These are phyloP conservation scores for Margaritispora aquatica DNA, from an alignment of 495 filamentous ascomycete genomes.

Conservation along the genomic window DNA sequence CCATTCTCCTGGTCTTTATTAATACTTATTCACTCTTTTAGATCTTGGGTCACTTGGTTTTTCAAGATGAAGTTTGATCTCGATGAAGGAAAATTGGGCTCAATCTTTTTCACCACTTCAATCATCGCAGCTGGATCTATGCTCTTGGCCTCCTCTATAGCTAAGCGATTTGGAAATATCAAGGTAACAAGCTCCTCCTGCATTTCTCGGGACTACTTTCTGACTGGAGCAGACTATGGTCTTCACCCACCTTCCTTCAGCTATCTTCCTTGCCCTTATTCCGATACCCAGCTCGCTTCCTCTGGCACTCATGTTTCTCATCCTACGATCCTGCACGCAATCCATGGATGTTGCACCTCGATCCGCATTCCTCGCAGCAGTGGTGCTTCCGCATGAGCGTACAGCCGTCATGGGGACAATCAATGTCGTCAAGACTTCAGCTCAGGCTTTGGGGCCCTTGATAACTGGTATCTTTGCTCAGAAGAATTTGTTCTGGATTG, in stretches of 20 bases:
- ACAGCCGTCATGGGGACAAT: conserved; percentile 73
- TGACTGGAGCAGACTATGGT: conserved; percentile 60
- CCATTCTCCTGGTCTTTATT: neutral
- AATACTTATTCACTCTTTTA: conserved; percentile 9
- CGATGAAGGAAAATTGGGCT: conserved; percentile 60
- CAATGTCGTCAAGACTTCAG: conserved; percentile 59
- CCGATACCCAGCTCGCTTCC: conserved; percentile 50
- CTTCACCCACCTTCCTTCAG: conserved; percentile 75
- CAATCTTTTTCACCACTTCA: conserved; percentile 59
- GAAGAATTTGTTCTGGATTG: conserved; percentile 57
- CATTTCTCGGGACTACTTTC: neutral
- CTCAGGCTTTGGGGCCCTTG: conserved; percentile 56
- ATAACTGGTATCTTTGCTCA: conserved; percentile 65
- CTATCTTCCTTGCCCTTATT: conserved; percentile 65
- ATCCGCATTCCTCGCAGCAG: conserved; percentile 69
- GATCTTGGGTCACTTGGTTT: conserved; percentile 71
- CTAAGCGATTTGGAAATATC: conserved; percentile 70
- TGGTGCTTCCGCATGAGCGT: conserved; percentile 63
- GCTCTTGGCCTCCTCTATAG: conserved; percentile 67
- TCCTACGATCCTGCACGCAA: conserved; percentile 63
- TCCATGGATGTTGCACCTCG: conserved; percentile 82
- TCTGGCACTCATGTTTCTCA: conserved; percentile 54
- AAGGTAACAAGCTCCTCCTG: conserved; percentile 35
- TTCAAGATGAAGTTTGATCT: conserved; percentile 72
- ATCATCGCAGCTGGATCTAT: conserved; percentile 62